Percentiles rank a stretch among this genome's conserved stretches.
phyloP scores from a whole-genome alignment of 2,329 filamentous ascomycete species.

The Alternaria viburni region DNA sequence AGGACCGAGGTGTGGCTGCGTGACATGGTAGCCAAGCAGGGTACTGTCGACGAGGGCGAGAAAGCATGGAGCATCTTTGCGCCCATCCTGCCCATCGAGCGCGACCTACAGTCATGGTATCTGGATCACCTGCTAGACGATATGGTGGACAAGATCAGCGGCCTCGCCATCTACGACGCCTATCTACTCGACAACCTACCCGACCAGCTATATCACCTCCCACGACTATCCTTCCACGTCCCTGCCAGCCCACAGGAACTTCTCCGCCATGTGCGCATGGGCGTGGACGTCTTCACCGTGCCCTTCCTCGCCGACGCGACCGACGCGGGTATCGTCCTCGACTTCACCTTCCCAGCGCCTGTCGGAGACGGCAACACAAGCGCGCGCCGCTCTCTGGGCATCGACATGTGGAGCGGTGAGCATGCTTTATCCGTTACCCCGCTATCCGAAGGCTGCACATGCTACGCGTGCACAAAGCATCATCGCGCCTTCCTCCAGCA shows the following conservation, averaged over 20 bases:
- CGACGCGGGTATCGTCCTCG: conserved; percentile 83
- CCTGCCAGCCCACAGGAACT: conserved; percentile 76
- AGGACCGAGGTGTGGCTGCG: conserved; percentile 83
- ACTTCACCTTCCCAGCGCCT: conserved; percentile 72
- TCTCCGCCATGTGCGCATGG: conserved; percentile 75
- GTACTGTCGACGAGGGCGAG: conserved; percentile 35
- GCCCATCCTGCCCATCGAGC: conserved; percentile 75
- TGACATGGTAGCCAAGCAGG: conserved; percentile 63
- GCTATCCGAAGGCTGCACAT: conserved; percentile 68
- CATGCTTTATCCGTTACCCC: conserved; percentile 70
- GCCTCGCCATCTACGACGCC: conserved; percentile 79
- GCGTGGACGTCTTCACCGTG: conserved; percentile 79
- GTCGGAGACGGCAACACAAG: conserved; percentile 16
- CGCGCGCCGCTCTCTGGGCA: conserved; percentile 61
- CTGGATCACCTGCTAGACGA: conserved; percentile 74
- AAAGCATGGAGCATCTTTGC: conserved; percentile 58
- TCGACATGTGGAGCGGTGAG: conserved; percentile 73
- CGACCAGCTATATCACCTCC: conserved; percentile 65
- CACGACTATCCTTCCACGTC: conserved; percentile 75
- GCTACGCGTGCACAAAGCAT: conserved; percentile 83
- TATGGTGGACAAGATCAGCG: conserved; percentile 59
- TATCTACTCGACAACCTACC: conserved; percentile 72
- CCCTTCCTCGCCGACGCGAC: conserved; percentile 77
- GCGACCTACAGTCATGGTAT: conserved; percentile 79
- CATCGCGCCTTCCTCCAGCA: conserved; percentile 89